Conservation (phyloP, 2,329 filamentous ascomycete genomes). For the Botrytis cinerea region DNA sequence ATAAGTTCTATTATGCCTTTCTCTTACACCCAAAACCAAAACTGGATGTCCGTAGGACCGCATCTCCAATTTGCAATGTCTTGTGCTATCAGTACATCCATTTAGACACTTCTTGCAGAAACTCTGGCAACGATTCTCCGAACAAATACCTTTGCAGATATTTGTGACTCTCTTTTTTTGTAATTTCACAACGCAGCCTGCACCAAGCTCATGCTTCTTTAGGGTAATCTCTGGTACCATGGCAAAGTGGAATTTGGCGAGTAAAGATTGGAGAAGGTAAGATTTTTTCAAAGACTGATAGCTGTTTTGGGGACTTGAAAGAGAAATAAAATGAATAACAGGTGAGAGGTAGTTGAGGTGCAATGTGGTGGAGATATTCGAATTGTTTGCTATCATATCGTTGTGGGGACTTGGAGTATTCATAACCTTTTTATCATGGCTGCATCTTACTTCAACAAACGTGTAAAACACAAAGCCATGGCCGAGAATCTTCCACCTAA, state of each 20-base stretch:
- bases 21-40: not conserved
- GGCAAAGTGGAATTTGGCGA: too few relatives aligned
- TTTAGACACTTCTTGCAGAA: not conserved
- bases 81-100: not conserved
- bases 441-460: too few relatives aligned
- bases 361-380: not conserved
- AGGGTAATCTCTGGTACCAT: not conserved
- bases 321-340: not conserved
- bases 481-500: not conserved
- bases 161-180: not conserved
- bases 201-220: not conserved
- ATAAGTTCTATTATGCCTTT: not conserved
- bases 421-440: not conserved
- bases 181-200: not conserved
- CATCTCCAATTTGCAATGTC: not conserved
- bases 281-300: not conserved
- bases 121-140: not conserved
- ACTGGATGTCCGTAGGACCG: not conserved
- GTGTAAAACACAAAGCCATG: not conserved
- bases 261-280: not conserved
- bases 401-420: not conserved
- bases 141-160: not conserved
- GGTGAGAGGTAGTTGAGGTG: not conserved
- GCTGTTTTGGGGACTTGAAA: not conserved
- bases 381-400: not conserved